Conservation (phyloP, 495 filamentous ascomycete genomes). For the Talaromyces ruber region DNA sequence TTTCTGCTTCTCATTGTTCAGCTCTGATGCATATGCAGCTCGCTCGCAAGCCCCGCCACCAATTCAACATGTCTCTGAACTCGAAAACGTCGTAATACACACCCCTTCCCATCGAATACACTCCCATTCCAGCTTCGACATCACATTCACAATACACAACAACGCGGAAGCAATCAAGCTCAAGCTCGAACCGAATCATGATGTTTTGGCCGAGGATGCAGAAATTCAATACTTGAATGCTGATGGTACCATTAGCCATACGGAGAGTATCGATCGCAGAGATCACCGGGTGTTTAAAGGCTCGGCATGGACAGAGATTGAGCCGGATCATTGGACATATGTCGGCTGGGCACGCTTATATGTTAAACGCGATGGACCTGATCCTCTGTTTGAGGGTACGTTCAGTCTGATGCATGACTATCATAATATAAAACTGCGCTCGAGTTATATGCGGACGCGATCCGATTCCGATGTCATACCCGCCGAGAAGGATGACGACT, state of each 20-base stretch:
- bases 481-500: conserved; percentile 53
- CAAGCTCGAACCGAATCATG: conserved; percentile 81
- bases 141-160: conserved; percentile 68
- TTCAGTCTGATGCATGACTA: conserved; percentile 74
- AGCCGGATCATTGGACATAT: conserved; percentile 61
- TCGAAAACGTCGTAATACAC: conserved; percentile 69
- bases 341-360: conserved; percentile 82
- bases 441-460: conserved; percentile 66
- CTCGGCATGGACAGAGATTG: conserved; percentile 57
- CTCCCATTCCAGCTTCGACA: conserved; percentile 69
- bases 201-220: conserved; percentile 73
- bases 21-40: conserved; percentile 23
- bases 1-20: background rate
- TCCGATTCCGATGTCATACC: conserved; percentile 66
- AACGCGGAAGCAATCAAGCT: conserved; percentile 65
- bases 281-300: conserved; percentile 82
- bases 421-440: conserved; percentile 77
- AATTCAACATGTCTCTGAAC: conserved; percentile 59
- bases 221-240: conserved; percentile 59
- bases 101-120: conserved; percentile 74
- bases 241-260: conserved; percentile 53
- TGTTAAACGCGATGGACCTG: conserved; percentile 62
- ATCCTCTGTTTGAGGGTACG: conserved; percentile 83
- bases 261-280: conserved; percentile 58
- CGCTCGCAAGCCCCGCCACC: conserved; percentile 71